Conservation (phyloP, 2,329 filamentous ascomycete genomes). For the Decorospora gaudefroyi region DNA sequence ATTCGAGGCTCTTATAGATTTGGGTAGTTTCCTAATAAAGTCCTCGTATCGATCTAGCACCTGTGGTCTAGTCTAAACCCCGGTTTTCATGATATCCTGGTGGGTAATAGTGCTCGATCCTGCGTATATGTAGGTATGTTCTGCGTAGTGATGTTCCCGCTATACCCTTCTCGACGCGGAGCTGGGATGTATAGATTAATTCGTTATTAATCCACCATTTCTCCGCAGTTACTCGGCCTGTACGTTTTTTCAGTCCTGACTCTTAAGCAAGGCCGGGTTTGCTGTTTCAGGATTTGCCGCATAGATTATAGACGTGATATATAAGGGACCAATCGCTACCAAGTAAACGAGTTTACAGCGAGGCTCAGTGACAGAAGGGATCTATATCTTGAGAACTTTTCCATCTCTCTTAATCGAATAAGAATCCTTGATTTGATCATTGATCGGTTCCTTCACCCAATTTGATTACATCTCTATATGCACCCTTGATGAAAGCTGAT, state of each 20-base stretch:
- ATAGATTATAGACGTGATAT: no score
- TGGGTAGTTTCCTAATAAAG: background rate
- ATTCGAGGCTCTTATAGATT: conserved; percentile 5
- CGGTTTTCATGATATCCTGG: background rate
- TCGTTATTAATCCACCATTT: conserved; percentile 51
- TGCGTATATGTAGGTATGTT: conserved; percentile 7
- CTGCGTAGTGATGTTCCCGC: background rate
- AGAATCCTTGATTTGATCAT: no score
- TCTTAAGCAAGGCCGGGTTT: background rate
- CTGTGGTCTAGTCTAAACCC: conserved; percentile 6
- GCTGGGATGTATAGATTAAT: conserved; percentile 41
- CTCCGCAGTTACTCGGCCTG: conserved; percentile 1
- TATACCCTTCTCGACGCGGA: conserved; percentile 11
- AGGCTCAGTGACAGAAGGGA: no score
- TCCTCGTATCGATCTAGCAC: conserved; percentile 4
- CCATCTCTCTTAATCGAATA: no score
- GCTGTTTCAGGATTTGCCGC: no score
- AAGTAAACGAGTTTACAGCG: no score
- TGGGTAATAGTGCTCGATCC: background rate
- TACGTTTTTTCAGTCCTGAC: background rate
- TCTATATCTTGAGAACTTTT: no score
- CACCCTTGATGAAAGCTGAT: no score
- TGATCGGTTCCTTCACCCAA: no score
- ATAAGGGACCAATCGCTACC: no score
- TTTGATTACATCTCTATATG: no score